phyloP scores from a whole-genome alignment of 148 eudicot species.

The Camellia granthamiana region DNA sequence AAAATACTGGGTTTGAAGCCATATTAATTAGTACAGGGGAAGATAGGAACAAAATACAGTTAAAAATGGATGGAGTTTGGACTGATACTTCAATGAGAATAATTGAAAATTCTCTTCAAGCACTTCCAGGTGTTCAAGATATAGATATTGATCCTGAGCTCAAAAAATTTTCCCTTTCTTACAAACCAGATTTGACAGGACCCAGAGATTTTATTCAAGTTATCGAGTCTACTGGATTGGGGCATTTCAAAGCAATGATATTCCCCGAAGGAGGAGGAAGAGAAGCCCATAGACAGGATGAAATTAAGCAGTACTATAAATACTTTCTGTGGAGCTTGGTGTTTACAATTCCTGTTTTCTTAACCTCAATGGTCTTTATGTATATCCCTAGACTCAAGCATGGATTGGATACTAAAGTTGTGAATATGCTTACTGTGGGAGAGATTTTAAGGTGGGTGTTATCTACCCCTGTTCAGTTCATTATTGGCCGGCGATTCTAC shows the following conservation, averaged over 20 bases:
- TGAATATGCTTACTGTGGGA: constrained; percentile 74
- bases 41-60: constrained; percentile 56
- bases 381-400: constrained; percentile 70
- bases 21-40: constrained; percentile 72
- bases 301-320: constrained; percentile 53
- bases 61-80: constrained; percentile 61
- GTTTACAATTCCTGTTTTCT: constrained; percentile 79
- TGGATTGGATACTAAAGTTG: constrained; percentile 55
- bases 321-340: constrained; percentile 82
- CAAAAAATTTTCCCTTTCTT: constrained; percentile 54
- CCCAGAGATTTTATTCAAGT: constrained; percentile 74
- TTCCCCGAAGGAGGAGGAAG: constrained; percentile 64
- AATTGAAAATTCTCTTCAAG: constrained; percentile 56
- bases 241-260: constrained; percentile 57
- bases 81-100: constrained; percentile 42
- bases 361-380: constrained; percentile 90
- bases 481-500: constrained; percentile 83
- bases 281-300: constrained; percentile 56
- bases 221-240: constrained; percentile 58
- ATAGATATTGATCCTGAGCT: constrained; percentile 46
- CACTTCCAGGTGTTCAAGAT: constrained; percentile 69
- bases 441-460: constrained; percentile 74
- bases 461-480: constrained; percentile 90
- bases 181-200: constrained; percentile 72
- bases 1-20: constrained; percentile 73